Conservation (phyloP, 2,329 filamentous ascomycete species). For the Pseudogymnoascus pannorum region DNA sequence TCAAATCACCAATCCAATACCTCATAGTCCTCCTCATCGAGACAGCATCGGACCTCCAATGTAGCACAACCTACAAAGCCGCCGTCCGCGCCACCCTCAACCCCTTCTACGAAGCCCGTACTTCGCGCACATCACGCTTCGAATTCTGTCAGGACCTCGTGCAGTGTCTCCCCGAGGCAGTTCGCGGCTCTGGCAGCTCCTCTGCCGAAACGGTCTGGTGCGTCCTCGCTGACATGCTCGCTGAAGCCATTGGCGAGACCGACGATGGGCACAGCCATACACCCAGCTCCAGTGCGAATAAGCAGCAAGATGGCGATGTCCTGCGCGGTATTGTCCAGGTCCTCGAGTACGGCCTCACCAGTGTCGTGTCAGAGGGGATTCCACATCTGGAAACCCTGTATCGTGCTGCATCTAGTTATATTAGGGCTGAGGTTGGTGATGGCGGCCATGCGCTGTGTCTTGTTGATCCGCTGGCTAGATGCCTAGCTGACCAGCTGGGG, state of each 20-base stretch:
- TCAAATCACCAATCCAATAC: constrained; percentile 57
- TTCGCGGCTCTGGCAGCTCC: constrained; percentile 24
- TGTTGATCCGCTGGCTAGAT: constrained; percentile 62
- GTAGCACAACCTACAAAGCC: constrained; percentile 39
- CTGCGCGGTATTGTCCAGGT: constrained; percentile 64
- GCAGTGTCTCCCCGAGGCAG: constrained; percentile 18
- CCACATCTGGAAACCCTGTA: constrained; percentile 46
- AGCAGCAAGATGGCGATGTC: constrained; percentile 53
- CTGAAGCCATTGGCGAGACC: constrained; percentile 18
- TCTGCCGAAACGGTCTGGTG: constrained; percentile 20
- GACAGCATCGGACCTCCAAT: constrained; percentile 39
- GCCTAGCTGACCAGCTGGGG: constrained; percentile 30
- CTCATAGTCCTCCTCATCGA: constrained; percentile 55
- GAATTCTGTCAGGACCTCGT: constrained; percentile 30
- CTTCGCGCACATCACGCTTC: constrained; percentile 30
- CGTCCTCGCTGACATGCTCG: constrained; percentile 24
- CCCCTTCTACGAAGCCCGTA: constrained; percentile 46
- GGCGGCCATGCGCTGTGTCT: constrained; percentile 58
- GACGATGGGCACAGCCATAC: constrained; percentile 10
- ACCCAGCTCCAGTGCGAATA: constrained; percentile 29
- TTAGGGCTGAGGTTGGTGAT: constrained; percentile 58
- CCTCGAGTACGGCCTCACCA: constrained; percentile 52
- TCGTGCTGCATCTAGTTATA: constrained; percentile 45
- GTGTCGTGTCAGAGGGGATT: constrained; percentile 16
- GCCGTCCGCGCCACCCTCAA: constrained; percentile 47